Conservation (phyloP, 345 rosid genomes). For the Conringia planisiliqua region DNA sequence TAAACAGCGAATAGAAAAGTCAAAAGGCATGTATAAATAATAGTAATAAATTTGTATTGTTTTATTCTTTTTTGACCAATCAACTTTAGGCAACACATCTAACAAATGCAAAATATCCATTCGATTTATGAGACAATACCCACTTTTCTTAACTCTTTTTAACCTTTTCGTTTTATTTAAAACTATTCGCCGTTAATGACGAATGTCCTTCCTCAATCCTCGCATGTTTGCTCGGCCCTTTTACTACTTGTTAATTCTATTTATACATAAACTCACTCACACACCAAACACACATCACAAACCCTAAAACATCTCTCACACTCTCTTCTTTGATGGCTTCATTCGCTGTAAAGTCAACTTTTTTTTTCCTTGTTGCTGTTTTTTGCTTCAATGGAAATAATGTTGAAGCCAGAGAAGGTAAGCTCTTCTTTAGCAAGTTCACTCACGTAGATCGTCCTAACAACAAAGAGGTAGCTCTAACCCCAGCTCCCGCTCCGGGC, state of each 20-base stretch:
- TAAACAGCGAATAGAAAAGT: conserved; percentile 7
- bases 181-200: conserved; percentile 30
- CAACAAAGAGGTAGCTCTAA: neutral
- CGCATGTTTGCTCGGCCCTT: conserved; percentile 43
- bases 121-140: conserved; percentile 1
- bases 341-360: neutral
- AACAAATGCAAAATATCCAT: conserved; percentile 1
- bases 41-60: neutral
- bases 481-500: conserved; percentile 25
- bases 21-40: conserved; percentile 3
- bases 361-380: conserved; percentile 25
- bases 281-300: conserved; percentile 14
- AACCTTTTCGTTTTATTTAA: neutral
- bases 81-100: neutral
- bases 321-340: conserved; percentile 40
- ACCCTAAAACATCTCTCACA: neutral
- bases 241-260: conserved; percentile 10
- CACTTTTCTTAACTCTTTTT: neutral
- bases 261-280: conserved; percentile 23
- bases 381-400: conserved; percentile 23
- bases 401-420: conserved; percentile 56
- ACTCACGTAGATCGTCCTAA: conserved; percentile 26
- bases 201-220: conserved; percentile 50
- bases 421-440: conserved; percentile 56
- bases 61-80: conserved; percentile 20